These are phyloP conservation scores for Nasturtium officinale DNA, from an alignment of 345 rosid species.

Conservation along the genomic window DNA sequence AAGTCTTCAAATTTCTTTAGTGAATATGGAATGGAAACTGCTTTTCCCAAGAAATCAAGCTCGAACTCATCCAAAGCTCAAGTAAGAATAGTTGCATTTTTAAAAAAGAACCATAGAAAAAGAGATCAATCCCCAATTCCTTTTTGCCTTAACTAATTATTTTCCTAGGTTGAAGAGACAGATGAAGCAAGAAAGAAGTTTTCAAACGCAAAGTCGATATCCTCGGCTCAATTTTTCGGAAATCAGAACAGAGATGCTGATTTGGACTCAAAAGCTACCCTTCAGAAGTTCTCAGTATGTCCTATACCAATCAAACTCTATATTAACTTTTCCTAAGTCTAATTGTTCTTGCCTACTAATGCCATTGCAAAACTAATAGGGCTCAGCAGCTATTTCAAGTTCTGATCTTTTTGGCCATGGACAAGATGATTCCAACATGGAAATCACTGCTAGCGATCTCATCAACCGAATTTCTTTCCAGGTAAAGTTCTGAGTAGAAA, in stretches of 20 bases:
- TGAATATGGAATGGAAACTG: conserved; percentile 88
- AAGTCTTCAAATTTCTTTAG: conserved; percentile 85
- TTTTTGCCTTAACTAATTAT: neutral
- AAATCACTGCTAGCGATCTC: conserved; percentile 82
- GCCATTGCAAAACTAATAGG: conserved; percentile 44
- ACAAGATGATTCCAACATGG: conserved; percentile 54
- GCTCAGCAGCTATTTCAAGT: conserved; percentile 91
- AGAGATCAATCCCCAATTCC: neutral
- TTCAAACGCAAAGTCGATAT: conserved; percentile 92
- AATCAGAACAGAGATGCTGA: conserved; percentile 62
- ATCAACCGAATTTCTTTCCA: conserved; percentile 86
- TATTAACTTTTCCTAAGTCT: neutral
- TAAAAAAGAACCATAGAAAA: neutral
- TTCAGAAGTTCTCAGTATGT: conserved; percentile 90
- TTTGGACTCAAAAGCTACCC: conserved; percentile 70
- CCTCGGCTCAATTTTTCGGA: conserved; percentile 93
- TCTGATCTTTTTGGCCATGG: conserved; percentile 84
- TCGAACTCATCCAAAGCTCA: conserved; percentile 68
- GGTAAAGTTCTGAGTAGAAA: conserved; percentile 45
- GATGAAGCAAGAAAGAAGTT: conserved; percentile 99
- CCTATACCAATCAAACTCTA: conserved; percentile 11
- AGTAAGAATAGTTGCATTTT: conserved; percentile 44
- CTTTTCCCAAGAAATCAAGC: conserved; percentile 65
- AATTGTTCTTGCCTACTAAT: neutral
- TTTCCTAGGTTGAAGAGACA: conserved; percentile 70